These are phyloP conservation scores for Syncephalastrum sp. DNA, from an alignment of 371 early-diverging fungal species.

Conservation along the genomic window DNA sequence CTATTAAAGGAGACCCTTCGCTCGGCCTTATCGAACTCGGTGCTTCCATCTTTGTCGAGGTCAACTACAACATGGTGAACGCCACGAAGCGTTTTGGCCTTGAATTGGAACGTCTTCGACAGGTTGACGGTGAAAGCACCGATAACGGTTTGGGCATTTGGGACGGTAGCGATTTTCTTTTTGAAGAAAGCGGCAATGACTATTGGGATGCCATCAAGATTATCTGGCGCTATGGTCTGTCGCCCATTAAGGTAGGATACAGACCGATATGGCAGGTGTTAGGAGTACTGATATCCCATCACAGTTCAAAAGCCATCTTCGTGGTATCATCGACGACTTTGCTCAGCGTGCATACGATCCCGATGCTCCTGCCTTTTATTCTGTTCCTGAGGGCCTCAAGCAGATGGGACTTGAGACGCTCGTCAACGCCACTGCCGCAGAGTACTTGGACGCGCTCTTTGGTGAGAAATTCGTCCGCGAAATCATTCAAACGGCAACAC, in stretches of 20 bases:
- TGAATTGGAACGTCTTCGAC: slow-evolving; percentile 25
- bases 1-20: slow-evolving; percentile 34
- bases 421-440: slow-evolving; percentile 34
- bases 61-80: slow-evolving; percentile 53
- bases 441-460: slow-evolving; percentile 40
- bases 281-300: background rate
- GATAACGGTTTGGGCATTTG: slow-evolving; percentile 42
- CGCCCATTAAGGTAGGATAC: slow-evolving; percentile 47
- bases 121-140: slow-evolving; percentile 3
- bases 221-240: slow-evolving; percentile 49
- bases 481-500: slow-evolving; percentile 57
- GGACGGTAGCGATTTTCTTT: slow-evolving; percentile 50
- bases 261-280: slow-evolving; percentile 5
- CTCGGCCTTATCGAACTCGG: slow-evolving; percentile 53
- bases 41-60: slow-evolving; percentile 64
- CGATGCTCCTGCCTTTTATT: slow-evolving; percentile 14
- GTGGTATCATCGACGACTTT: slow-evolving; percentile 18
- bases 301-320: slow-evolving; percentile 23
- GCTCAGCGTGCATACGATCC: slow-evolving; percentile 7
- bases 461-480: slow-evolving; percentile 38
- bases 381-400: slow-evolving; percentile 16
- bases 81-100: slow-evolving; percentile 55
- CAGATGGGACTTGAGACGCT: slow-evolving; percentile 23
- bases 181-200: slow-evolving; percentile 46
- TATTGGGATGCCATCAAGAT: slow-evolving; percentile 46